phyloP scores from a whole-genome alignment of 768 basidiomycete species.

The Lepiota subincarnata region DNA sequence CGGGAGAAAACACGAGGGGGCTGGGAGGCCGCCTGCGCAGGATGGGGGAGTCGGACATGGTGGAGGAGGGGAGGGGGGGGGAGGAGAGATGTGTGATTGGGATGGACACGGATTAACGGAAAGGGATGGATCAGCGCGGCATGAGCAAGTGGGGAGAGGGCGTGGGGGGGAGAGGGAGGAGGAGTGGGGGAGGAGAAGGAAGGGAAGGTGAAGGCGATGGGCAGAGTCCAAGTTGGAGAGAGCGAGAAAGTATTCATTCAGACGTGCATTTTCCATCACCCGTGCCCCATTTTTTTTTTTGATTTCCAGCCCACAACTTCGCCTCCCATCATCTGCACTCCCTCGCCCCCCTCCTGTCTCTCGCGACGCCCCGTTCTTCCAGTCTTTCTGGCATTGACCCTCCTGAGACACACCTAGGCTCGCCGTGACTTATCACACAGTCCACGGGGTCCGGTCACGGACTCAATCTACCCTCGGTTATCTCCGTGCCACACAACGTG shows the following conservation, averaged over 20 bases:
- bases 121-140: conserved; percentile 25
- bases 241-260: background rate
- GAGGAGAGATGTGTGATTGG: conserved; percentile 17
- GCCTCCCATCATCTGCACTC: background rate
- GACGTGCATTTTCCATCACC: background rate
- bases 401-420: conserved; percentile 1
- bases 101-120: conserved; percentile 20
- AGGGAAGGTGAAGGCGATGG: background rate
- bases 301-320: background rate
- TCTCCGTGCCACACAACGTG: conserved; percentile 10
- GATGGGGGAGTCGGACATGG: conserved; percentile 49
- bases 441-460: conserved; percentile 18
- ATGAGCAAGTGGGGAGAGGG: conserved; percentile 23
- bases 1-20: conserved; percentile 75
- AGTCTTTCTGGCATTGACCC: background rate
- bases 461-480: conserved; percentile 11
- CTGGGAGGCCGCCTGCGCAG: conserved; percentile 66
- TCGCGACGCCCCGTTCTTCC: background rate
- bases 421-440: conserved; percentile 17
- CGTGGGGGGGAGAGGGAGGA: conserved; percentile 17
- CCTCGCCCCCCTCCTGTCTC: background rate
- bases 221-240: background rate
- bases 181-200: conserved; percentile 18
- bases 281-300: background rate
- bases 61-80: conserved; percentile 10